A percentile compares a stretch with the other conserved stretches of the same genome.
Conservation (phyloP, 2,329 filamentous ascomycete species). For the Trichoderma afroharzianum region DNA sequence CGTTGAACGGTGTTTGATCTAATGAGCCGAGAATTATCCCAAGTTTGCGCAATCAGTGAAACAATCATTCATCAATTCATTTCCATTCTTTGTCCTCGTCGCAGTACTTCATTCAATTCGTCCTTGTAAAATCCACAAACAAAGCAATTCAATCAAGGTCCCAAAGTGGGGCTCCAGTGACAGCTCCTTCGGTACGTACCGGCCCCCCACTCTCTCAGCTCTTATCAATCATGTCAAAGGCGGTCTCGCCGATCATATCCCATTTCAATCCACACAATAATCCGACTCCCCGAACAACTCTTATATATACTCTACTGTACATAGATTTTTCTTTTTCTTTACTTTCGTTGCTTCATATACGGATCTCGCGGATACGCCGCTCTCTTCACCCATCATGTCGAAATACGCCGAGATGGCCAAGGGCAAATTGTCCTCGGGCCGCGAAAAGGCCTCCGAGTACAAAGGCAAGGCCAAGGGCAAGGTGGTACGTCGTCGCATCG, state of each 20-base stretch:
- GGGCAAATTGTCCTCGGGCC: slow-evolving; percentile 18
- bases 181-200: slow-evolving; percentile 5
- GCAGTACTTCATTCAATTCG: neutral
- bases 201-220: neutral
- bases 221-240: neutral
- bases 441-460: slow-evolving; percentile 16
- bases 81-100: neutral
- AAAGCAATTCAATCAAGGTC: neutral
- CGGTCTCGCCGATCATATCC: slow-evolving; percentile 10
- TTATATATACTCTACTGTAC: neutral
- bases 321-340: neutral
- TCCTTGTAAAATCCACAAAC: neutral
- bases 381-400: slow-evolving; percentile 34
- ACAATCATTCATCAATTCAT: neutral
- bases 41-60: neutral
- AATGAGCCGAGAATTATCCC: no score
- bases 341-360: neutral
- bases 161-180: neutral
- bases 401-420: slow-evolving; percentile 46
- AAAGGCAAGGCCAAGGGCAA: slow-evolving; percentile 33
- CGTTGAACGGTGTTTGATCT: neutral
- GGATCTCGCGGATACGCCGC: neutral
- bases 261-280: neutral
- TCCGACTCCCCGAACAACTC: neutral
- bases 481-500: slow-evolving; percentile 38